Base-by-base conservation (phyloP, 2,329 filamentous ascomycete genomes). In the Penicillium aurantiogriseum region DNA sequence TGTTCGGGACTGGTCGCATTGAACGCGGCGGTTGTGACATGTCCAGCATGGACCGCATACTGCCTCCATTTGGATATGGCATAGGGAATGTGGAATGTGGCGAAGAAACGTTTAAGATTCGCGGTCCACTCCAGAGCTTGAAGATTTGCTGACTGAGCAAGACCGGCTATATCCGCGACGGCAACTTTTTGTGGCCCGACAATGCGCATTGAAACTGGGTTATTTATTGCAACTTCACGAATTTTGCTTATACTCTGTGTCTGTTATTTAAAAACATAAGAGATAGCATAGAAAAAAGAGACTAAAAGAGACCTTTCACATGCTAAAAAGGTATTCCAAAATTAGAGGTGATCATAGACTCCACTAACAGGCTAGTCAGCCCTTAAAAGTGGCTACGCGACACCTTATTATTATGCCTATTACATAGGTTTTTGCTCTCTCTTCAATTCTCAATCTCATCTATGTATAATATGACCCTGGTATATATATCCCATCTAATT, bases 1-100 rank as follows among this genome's bases (percentile, higher is more conserved):
- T 1, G 53, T 48, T 15, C 61, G 52, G 5, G 68, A 63, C 50
- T 62, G 69, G 51, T 73, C 70, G 56, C 72, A 75, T 59, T 73
- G 69, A 43, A 75, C 68, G 50, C 67, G 72, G 44, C 72, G 69
- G 5, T 64, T 70, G 25, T 71, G 71, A 58, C 72, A 75, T 25
- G 72, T 75, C 57, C 72, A 75, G 57, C 72, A 75, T 51, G 65
- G 53, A 43, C 50, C 29, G 39, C 49, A 51, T 44, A 38, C 45
- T 54, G 9, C 23, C 53, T 55, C 45, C 53, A 55, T 55, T 50
- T 42, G 49, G 39, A 52, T 36, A 25, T 35, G 36, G 39, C 53
- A 56, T 56, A n/a, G 19, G 39, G 31, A 51, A 19, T 46, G 33
- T 38, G 46, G 15, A 25, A 49, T 39, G 29, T 52, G 50, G 39